phyloP scores from a whole-genome alignment of 768 basidiomycete species.

The Serendipita indica region DNA sequence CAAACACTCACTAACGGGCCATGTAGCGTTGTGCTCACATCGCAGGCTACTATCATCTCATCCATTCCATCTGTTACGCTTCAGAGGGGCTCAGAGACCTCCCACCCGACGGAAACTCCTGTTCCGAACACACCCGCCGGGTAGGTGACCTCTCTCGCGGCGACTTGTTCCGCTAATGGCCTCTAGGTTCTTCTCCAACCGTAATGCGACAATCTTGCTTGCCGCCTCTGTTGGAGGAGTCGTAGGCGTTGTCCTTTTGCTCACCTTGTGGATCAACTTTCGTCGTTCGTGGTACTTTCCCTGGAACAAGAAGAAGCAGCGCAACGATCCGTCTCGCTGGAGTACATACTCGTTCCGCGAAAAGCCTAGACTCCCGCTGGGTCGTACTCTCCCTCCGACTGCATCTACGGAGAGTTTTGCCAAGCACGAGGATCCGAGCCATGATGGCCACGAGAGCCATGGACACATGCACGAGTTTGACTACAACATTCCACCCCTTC shows the following conservation, averaged over 20 bases:
- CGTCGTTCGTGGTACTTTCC: constrained; percentile 8
- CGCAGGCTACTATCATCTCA: background rate
- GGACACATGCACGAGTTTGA: constrained; percentile 2
- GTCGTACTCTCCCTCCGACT: background rate
- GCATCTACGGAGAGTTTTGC: background rate
- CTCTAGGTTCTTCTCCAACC: background rate
- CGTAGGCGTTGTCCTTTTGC: background rate
- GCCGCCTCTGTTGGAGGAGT: background rate
- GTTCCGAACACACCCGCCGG: background rate
- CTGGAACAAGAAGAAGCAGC: constrained; percentile 2
- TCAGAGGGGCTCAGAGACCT: background rate
- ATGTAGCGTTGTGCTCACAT: background rate
- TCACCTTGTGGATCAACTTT: constrained; percentile 6
- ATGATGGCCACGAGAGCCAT: constrained; percentile 1
- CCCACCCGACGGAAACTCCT: background rate
- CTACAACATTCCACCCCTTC: background rate
- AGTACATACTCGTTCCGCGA: constrained; percentile 1
- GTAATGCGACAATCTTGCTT: background rate
- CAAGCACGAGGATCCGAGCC: background rate
- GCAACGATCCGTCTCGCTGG: background rate
- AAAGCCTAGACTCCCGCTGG: background rate
- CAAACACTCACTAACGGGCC: background rate
- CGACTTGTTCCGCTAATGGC: background rate
- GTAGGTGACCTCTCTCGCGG: background rate
- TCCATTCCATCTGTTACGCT: constrained; percentile 2